Percentiles rank a stretch among this genome's conserved stretches.
These are phyloP conservation scores for Candida ipomoeae DNA, from an alignment of 805 yeast species.

Conservation along the genomic window DNA sequence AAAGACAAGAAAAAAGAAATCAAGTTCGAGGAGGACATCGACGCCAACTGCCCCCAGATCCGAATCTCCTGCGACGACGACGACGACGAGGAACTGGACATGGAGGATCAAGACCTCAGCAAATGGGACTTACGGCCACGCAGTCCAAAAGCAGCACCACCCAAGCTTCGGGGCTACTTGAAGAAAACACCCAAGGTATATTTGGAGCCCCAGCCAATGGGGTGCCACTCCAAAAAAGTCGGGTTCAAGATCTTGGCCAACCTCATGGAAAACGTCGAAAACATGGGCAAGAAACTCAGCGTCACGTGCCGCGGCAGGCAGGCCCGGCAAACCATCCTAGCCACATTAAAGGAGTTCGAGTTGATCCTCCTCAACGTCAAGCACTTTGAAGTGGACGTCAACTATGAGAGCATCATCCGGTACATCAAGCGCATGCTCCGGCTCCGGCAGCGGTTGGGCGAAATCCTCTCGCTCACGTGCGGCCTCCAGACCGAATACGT, in stretches of 20 bases:
- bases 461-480: conserved; percentile 3
- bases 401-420: conserved; percentile 1
- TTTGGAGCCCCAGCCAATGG: not conserved
- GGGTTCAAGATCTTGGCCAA: conserved; percentile 4
- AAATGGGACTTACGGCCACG: conserved; percentile 1
- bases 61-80: not conserved
- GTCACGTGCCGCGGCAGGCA: not conserved
- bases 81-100: not conserved
- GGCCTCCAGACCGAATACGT: conserved; percentile 6
- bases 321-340: not conserved
- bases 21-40: conserved; percentile 2
- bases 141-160: too few relatives aligned
- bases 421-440: conserved; percentile 4
- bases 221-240: not conserved
- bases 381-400: conserved; percentile 1
- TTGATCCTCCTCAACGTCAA: conserved; percentile 2
- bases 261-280: conserved; percentile 3
- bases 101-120: not conserved
- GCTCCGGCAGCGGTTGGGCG: conserved; percentile 3
- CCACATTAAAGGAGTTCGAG: conserved; percentile 4
- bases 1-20: not conserved
- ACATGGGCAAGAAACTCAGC: conserved; percentile 1
- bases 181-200: not conserved
- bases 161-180: not conserved
- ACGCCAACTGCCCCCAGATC: conserved; percentile 1